Evolutionary conservation across 257 asterid genomes (phyloP), one percentile per base, ranked within the genome.

Genomic region (Solanum corneliomulleri): DNA sequence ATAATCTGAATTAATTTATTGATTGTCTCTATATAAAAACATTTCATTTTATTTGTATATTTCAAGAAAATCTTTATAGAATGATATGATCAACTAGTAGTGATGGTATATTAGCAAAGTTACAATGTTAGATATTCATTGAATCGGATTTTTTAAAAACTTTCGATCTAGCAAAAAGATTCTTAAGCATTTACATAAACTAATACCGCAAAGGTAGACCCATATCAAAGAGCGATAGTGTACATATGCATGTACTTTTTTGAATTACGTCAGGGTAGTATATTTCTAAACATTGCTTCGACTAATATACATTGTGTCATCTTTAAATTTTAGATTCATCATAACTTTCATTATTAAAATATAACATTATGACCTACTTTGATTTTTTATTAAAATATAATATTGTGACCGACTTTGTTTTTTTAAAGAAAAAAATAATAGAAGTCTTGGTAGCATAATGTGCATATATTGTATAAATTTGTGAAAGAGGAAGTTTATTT

Each of bases 91-190:
- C 70, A 62, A 62, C 31, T 62, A 21, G n/a, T 56, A 52, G 10
- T 18, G n/a, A 7, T 56, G 7, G 11, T 56, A 56, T 56, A 11
- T 56, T 56, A 56, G n/a, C 4, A 56, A 7, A 4, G 4, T 56
- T 56, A 56, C 3, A 7, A 2, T 56, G n/a, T 18, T 6, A 56
- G 9, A 56, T 56, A 52, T 52, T 1, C 6, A 56, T 60, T 11
- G 14, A 60, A 60, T 60, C 14, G 0, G 0, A 21, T 9, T 3
- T 58, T 58, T 15, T 0, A 3, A 8, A 21, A 3, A 0, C 11
- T 1, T 7, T 1, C 11, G n/a, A 56, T n/a, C 11, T 6, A 56
- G 11, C 0, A 56, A 7, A 56, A 56, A 56, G 0, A 56, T n/a
- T 4, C 18, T 56, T 56, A 56, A 56, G 11, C 11, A 25, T 56